Evolutionary conservation across 345 rosid genomes (phyloP).

Genomic region (Eucalyptus urophylla): DNA sequence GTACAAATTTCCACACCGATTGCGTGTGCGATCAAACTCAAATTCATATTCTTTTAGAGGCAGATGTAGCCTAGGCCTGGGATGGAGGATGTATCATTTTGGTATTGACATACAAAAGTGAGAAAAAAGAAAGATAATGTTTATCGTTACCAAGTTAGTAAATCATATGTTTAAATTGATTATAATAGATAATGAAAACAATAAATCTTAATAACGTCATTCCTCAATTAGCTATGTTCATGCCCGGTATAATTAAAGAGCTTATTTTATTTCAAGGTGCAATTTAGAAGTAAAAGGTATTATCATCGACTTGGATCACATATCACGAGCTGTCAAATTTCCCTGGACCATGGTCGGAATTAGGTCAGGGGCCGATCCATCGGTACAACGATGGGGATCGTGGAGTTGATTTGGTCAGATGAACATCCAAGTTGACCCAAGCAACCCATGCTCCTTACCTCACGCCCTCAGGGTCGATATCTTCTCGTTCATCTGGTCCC

Average conservation of each 20-base stretch:
- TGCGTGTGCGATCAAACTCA: too few species aligned
- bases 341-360: not conserved
- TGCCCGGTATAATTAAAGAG: too few species aligned
- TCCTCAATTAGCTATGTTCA: not conserved
- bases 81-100: too few species aligned
- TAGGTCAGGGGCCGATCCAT: not conserved
- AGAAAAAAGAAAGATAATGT: not conserved
- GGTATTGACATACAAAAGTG: not conserved
- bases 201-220: not conserved
- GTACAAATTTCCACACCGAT: too few species aligned
- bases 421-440: too few species aligned
- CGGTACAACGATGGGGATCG: too few species aligned
- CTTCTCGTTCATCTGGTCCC: too few species aligned
- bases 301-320: not conserved
- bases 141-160: not conserved
- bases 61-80: too few species aligned
- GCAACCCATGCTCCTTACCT: not conserved
- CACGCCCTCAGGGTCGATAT: not conserved
- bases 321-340: not conserved
- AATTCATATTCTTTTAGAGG: too few species aligned
- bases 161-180: too few species aligned
- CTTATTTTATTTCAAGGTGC: too few species aligned
- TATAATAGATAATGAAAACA: not conserved
- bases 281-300: not conserved
- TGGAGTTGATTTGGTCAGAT: too few species aligned